A percentile compares a stretch with the other conserved stretches of the same genome.
These are phyloP conservation scores for Artemisia tridentata DNA, from an alignment of 129 eudicot genomes.

Conservation along the genomic window DNA sequence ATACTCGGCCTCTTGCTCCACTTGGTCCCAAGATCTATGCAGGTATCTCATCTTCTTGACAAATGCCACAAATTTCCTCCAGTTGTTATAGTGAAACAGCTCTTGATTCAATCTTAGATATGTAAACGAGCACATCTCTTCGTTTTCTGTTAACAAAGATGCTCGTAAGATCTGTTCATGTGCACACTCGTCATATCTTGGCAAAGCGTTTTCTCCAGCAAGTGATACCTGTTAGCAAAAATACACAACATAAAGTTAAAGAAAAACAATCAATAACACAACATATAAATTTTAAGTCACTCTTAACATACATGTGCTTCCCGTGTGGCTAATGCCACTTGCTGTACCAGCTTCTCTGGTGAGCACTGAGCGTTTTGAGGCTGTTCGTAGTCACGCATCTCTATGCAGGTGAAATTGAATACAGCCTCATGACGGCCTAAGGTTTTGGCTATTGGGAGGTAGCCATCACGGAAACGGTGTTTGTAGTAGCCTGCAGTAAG, in stretches of 20 bases:
- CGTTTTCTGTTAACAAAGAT: constrained; percentile 22
- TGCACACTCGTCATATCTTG: constrained; percentile 61
- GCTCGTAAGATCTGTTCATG: constrained; percentile 63
- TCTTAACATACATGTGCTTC: constrained; percentile 24
- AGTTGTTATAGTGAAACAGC: constrained; percentile 60
- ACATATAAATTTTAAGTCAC: too few relatives aligned
- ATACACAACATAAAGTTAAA: too few relatives aligned
- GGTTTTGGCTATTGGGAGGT: constrained; percentile 68
- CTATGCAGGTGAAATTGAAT: constrained; percentile 75
- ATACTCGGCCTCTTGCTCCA: constrained; percentile 88
- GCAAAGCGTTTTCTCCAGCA: constrained; percentile 77
- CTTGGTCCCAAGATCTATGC: constrained; percentile 74
- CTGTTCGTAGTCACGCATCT: constrained; percentile 78
- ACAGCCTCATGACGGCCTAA: constrained; percentile 60
- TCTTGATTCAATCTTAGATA: constrained; percentile 62
- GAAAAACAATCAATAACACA: too few relatives aligned
- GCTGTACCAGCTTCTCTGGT: constrained; percentile 67
- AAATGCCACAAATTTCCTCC: constrained; percentile 62
- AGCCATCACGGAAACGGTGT: constrained; percentile 64
- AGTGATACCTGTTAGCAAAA: constrained; percentile 36
- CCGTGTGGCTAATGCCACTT: constrained; percentile 58
- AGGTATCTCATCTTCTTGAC: constrained; percentile 87
- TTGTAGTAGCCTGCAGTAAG: constrained; percentile 83
- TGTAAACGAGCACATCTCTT: constrained; percentile 74
- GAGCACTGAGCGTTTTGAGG: constrained; percentile 67